Evolutionary conservation across 345 rosid species (phyloP), one percentile per base, ranked within the genome.

Genomic region (Zanthoxylum bungeanum): DNA sequence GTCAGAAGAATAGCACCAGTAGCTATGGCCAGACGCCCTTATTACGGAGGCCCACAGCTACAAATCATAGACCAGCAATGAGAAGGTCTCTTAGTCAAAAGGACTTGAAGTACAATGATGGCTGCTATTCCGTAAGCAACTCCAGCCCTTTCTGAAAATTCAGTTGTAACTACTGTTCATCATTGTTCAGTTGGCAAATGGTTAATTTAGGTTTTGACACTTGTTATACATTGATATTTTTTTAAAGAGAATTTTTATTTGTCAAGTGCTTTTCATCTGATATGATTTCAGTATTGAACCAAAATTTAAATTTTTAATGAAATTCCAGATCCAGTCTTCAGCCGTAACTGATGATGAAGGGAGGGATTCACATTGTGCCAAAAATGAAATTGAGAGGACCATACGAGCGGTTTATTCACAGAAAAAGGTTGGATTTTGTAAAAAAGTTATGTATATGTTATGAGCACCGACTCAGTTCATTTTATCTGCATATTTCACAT

Each of bases 341-440:
- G 82, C 81, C 64, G 74, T 95, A 67, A 95, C 99, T 66, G 98
- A 91, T 76, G 99, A 92, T 64, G 99, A 95, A 79, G 89, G 80
- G 36, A 89, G 81, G 64, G 91, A 86, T 60, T 76, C 76, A 55
- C 55, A 73, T 66, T 70, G 80, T 37, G 71, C 65, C 73, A 81
- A 77, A 76, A 84, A 81, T 62, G 88, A 85, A 73, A 66, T 22
- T 47, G 97, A 89, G 79, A 86, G 76, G 75, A 89, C 89, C 55
- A 85, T 92, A 72, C 82, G 80, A 63, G 84, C 96, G 4, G 93
- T 92, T 68, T 86, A 87, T 81, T 77, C 97, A 11, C 89, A 85
- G 76, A 88, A 82, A 67, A 92, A 85, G 97, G 99, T 95, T 79
- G 47, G 77, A 61, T 63, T 44, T 75, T 60, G 39, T 52, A 55